Base-by-base conservation (phyloP, 108 stramenopile genomes). In the Ochromonas danica region DNA sequence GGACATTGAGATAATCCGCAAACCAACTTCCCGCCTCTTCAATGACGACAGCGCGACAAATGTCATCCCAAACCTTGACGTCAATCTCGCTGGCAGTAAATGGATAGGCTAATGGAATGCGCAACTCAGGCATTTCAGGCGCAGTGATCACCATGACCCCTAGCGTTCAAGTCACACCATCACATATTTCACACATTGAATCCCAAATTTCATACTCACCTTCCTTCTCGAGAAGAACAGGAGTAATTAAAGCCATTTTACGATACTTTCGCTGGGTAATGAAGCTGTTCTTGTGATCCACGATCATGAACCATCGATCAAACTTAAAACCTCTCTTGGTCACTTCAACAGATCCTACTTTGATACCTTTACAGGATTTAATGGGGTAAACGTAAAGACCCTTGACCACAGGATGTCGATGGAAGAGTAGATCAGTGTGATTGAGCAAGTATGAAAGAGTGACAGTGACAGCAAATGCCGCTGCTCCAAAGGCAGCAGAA, bases 251-350 rank as follows among this genome's bases (percentile, higher is more conserved):
- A 0, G 87, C 82, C 84, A 89, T 82, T 35, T 84, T 85, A 35
- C 87, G 79, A 40, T 43, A 72, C 1, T 78, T 80, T 3, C 88
- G 57, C 45, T 89, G 88, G 28, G 84, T 61, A 70, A 84, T 31
- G 45, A 89, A 89, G 0, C 61, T 80, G 30, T 85, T 85, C 22
- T 31, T 33, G 40, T 43, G 57, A 70, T 86, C 86, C 33, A 88
- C 86, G 28, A 89, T 79, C 86, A 88, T 74, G 82, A 84, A 89
- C 30, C 61, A 41, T 0, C 88, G 84, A 62, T 89, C 88, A 43
- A 82, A 62, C 42, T 79, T 33, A 2, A 89, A 72, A 22, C 88
- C 88, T 1, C 86, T 42, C 27, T 41, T 25, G 14, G 40, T 75
- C 3, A 89, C 36, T 6, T 27, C 2, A 36, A 71, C 79, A 42